Evolutionary conservation across 2,329 filamentous ascomycete species (phyloP).

Genomic region (Colletotrichum shisoi): DNA sequence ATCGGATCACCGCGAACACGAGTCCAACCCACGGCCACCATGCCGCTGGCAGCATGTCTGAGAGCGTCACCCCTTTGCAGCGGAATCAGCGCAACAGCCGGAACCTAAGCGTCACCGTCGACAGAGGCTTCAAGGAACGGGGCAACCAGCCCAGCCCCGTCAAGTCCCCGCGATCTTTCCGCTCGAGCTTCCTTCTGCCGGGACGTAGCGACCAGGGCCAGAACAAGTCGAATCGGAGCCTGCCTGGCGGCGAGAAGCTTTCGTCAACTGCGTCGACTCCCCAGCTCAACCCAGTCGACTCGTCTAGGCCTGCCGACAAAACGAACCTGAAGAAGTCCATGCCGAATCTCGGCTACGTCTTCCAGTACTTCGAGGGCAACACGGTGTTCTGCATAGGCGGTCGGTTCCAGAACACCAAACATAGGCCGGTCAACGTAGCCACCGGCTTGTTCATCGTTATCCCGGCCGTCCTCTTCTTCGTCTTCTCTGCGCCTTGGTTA

Average conservation of each 20-base stretch:
- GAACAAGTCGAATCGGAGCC: slow-evolving; percentile 62
- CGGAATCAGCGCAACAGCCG: slow-evolving; percentile 51
- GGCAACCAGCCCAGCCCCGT: slow-evolving; percentile 65
- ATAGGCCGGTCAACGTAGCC: slow-evolving; percentile 86
- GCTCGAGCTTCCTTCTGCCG: slow-evolving; percentile 75
- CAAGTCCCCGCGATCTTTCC: slow-evolving; percentile 78
- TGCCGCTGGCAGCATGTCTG: slow-evolving; percentile 69
- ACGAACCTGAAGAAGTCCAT: slow-evolving; percentile 45
- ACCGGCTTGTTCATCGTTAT: slow-evolving; percentile 83
- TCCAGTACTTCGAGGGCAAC: slow-evolving; percentile 91
- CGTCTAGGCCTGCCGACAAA: slow-evolving; percentile 35
- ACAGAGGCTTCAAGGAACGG: slow-evolving; percentile 65
- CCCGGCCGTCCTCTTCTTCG: slow-evolving; percentile 83
- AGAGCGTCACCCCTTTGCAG: slow-evolving; percentile 81
- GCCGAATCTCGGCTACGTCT: slow-evolving; percentile 56
- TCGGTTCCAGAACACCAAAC: slow-evolving; percentile 84
- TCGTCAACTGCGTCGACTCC: slow-evolving; percentile 82
- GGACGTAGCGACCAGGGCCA: slow-evolving; percentile 61
- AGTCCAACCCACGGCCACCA: slow-evolving; percentile 72
- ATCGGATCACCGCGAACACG: slow-evolving; percentile 75
- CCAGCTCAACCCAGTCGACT: slow-evolving; percentile 62
- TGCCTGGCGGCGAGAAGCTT: slow-evolving; percentile 80
- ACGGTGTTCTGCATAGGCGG: slow-evolving; percentile 89
- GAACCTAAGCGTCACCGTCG: slow-evolving; percentile 65
- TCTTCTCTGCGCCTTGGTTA: slow-evolving; percentile 81